phyloP scores from a whole-genome alignment of 176 grass and related monocot species.

The Cocos nucifera region DNA sequence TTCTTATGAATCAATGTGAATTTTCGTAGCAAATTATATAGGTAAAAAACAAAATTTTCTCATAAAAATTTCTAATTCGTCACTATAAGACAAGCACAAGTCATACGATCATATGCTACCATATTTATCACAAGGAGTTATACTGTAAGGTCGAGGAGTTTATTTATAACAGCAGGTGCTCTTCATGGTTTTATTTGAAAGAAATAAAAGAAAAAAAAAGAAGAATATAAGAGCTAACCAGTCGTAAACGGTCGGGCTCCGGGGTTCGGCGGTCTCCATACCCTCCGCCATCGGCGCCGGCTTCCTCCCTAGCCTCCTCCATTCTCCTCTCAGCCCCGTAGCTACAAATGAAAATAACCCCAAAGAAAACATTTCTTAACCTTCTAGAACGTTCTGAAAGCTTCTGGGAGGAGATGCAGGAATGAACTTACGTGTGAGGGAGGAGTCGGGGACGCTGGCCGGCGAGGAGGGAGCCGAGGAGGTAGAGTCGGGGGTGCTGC shows the following conservation, averaged over 20 bases:
- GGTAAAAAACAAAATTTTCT: too few relatives aligned
- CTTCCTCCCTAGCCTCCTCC: constrained; percentile 1
- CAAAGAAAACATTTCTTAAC: too few relatives aligned
- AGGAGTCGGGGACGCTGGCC: constrained; percentile 1
- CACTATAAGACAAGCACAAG: too few relatives aligned
- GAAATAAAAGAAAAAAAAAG: too few relatives aligned
- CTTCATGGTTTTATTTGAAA: too few relatives aligned
- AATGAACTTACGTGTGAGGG: background rate
- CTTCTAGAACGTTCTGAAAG: background rate
- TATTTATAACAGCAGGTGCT: too few relatives aligned
- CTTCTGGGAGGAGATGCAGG: background rate
- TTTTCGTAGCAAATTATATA: too few relatives aligned
- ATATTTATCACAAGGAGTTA: too few relatives aligned
- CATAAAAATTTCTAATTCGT: too few relatives aligned
- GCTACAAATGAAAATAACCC: background rate
- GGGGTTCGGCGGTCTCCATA: background rate
- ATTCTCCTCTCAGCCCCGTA: constrained; percentile 1
- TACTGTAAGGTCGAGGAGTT: too few relatives aligned
- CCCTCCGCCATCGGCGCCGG: background rate
- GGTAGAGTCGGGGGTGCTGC: background rate
- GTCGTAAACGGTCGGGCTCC: constrained; percentile 10
- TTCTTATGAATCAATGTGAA: too few relatives aligned
- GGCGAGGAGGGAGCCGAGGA: background rate
- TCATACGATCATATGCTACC: too few relatives aligned
- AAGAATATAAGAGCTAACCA: background rate